phyloP scores from a whole-genome alignment of 352 stramenopile genomes.

The Aphanomyces cochlioides region DNA sequence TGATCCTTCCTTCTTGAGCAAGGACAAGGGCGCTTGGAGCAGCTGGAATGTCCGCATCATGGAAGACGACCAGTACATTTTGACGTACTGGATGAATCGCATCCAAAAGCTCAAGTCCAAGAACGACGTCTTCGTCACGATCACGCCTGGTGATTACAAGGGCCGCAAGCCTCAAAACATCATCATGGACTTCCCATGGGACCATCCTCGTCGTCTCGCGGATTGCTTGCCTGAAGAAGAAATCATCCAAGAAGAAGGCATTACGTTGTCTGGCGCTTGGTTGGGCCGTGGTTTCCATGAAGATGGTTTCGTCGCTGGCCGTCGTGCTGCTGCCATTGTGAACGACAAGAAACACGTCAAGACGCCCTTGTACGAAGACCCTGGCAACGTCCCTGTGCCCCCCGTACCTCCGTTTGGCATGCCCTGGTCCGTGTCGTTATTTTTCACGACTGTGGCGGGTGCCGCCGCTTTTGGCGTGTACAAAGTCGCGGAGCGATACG shows the following conservation, averaged over 20 bases:
- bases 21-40: slow-evolving; percentile 75
- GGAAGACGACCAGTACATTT: slow-evolving; percentile 75
- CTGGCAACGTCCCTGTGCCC: slow-evolving; percentile 69
- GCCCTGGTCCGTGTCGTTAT: slow-evolving; percentile 60
- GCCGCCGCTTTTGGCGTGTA: slow-evolving; percentile 57
- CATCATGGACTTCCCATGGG: slow-evolving; percentile 79
- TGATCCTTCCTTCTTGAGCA: slow-evolving; percentile 66
- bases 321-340: slow-evolving; percentile 69
- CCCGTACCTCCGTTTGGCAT: slow-evolving; percentile 68
- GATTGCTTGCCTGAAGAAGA: slow-evolving; percentile 84
- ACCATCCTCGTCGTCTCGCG: slow-evolving; percentile 76
- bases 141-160: slow-evolving; percentile 71
- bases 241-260: slow-evolving; percentile 78
- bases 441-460: slow-evolving; percentile 49
- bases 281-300: slow-evolving; percentile 83
- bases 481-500: slow-evolving; percentile 47
- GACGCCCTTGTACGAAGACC: slow-evolving; percentile 77
- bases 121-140: slow-evolving; percentile 84
- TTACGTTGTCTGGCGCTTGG: slow-evolving; percentile 78
- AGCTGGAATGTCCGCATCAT: slow-evolving; percentile 86
- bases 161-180: slow-evolving; percentile 54
- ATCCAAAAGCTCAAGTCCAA: slow-evolving; percentile 83
- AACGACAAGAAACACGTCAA: slow-evolving; percentile 68
- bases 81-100: slow-evolving; percentile 89
- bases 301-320: slow-evolving; percentile 81